Evolutionary conservation across 2,329 filamentous ascomycete genomes (phyloP).

Genomic region (Clonostachys solani): DNA sequence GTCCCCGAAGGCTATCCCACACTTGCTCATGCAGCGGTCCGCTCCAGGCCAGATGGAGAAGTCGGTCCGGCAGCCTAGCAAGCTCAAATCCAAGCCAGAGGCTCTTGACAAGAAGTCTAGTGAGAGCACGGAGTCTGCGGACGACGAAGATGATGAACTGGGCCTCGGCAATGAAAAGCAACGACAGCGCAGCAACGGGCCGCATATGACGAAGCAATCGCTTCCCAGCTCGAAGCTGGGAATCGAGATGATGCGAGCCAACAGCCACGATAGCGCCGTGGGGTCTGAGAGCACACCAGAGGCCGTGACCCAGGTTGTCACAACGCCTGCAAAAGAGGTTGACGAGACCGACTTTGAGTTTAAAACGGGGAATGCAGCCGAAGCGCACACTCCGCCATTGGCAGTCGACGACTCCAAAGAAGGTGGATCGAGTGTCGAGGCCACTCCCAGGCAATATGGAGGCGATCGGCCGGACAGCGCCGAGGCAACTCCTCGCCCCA

Average conservation of each 20-base stretch:
- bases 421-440: not conserved
- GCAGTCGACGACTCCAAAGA: slow-evolving; percentile 3
- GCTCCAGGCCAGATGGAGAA: slow-evolving; percentile 59
- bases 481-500: slow-evolving; percentile 40
- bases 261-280: slow-evolving; percentile 80
- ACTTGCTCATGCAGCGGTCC: slow-evolving; percentile 56
- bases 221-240: slow-evolving; percentile 83
- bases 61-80: slow-evolving; percentile 61
- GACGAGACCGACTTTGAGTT: not conserved
- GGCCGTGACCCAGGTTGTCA: slow-evolving; percentile 44
- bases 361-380: not conserved
- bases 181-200: slow-evolving; percentile 36
- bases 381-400: slow-evolving; percentile 10
- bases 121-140: slow-evolving; percentile 80
- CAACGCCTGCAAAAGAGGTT: slow-evolving; percentile 41
- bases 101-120: slow-evolving; percentile 67
- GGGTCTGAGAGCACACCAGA: slow-evolving; percentile 46
- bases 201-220: slow-evolving; percentile 38
- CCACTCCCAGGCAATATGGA: not conserved
- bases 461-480: slow-evolving; percentile 14
- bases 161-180: slow-evolving; percentile 45
- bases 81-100: slow-evolving; percentile 70
- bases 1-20: slow-evolving; percentile 36
- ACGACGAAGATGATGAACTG: slow-evolving; percentile 92
- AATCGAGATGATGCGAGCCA: slow-evolving; percentile 97